A percentile compares a stretch with the other conserved stretches of the same genome.
phyloP scores from a whole-genome alignment of 306 rosid genomes.

The Ochetophila trinervis region DNA sequence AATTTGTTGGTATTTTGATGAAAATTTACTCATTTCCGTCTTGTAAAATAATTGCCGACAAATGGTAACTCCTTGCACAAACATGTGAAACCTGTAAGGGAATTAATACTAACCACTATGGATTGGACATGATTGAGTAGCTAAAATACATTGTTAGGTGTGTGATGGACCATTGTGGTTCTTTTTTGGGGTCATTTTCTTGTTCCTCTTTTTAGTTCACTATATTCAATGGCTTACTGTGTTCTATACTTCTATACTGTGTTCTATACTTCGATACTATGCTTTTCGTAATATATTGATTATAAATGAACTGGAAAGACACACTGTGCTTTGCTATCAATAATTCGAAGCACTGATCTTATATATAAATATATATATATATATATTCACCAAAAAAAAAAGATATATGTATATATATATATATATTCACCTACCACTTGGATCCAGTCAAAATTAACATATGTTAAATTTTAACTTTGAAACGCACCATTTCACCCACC shows the following conservation, averaged over 20 bases:
- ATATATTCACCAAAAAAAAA: no score
- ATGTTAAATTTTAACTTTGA: no score
- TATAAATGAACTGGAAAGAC: no score
- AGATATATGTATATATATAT: no score
- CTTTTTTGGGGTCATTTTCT: background rate
- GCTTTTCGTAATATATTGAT: background rate
- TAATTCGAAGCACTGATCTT: slow-evolving; percentile 17
- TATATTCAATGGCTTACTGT: background rate
- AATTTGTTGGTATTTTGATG: background rate
- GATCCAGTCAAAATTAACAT: no score
- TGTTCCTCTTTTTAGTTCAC: background rate
- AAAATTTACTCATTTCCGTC: background rate
- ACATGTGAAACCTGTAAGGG: no score
- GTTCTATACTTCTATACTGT: background rate
- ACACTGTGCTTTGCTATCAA: background rate
- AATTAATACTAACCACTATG: no score
- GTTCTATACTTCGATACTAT: no score
- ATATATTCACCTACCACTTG: no score
- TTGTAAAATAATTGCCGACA: background rate
- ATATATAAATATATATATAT: background rate
- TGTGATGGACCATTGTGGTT: background rate
- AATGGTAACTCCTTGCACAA: no score
- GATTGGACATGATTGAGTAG: background rate
- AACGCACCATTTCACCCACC: no score
- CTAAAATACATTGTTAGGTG: background rate